Base-by-base conservation (phyloP, 345 rosid genomes). In the Bruguiera parviflora region DNA sequence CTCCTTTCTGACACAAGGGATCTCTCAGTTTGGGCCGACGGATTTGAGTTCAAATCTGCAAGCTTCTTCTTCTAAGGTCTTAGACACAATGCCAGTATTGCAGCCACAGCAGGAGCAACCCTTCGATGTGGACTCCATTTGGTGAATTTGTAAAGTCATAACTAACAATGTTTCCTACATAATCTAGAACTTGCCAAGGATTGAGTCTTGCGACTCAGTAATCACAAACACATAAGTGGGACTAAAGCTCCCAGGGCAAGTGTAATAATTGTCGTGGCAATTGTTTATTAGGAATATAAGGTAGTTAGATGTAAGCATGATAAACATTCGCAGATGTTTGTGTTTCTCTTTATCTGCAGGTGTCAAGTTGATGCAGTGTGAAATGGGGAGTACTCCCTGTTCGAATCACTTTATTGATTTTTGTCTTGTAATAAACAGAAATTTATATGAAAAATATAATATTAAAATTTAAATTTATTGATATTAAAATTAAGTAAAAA, bases 41-140 rank as follows among this genome's bases (percentile, higher is more conserved):
- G 83, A 73, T 55, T 72, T 80, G 55, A 61, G 64, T 64, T 56
- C 87, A 1, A 81, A 67, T 47, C 73, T 86, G 70, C 89, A 86
- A 64, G 85, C 74, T 61, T 73, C 83, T 21, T 77, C 96, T 65
- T 86, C 94, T 39, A 83, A 73, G 82, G 81, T 74, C 35, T 71
- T 80, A 66, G 86, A 78, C 11, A 33, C 82, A 13, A 57, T 62
- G 60, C 68, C 71, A 20, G 82, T 67, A 31, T 87, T 43, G 29
- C 70, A 58, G 31, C 62, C 65, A 71, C 87, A 87, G 49, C 90
- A 75, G 87, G 96, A 89, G 85, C 96, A 89, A 85, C 82, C 85
- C 63, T 89, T 85, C 78, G 80, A 87, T 78, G 77, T 91, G 88
- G 96, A 89, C 90, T 86, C 93, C 81, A 78, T 87, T 31, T 84